These are phyloP conservation scores for Exobasidium cylindrosporum DNA, from an alignment of 1,284 basidiomycete species.

Conservation along the genomic window DNA sequence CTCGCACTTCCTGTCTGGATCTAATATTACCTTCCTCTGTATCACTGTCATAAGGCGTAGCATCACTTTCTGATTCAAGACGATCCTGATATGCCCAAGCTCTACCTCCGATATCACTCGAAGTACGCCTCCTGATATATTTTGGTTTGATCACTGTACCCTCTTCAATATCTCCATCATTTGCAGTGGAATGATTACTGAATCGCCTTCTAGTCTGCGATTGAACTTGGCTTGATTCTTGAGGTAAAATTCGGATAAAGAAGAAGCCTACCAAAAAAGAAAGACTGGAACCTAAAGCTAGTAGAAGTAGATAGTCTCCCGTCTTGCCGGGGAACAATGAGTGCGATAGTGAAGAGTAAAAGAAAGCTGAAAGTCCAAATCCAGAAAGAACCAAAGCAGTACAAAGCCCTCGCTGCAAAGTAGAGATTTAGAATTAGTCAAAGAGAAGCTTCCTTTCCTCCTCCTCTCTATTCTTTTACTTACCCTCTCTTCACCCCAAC, in stretches of 20 bases:
- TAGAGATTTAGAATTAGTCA: conserved; percentile 17
- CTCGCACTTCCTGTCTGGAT: background rate
- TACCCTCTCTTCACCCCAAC: conserved; percentile 31
- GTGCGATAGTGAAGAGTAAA: conserved; percentile 70
- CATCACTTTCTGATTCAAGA: background rate
- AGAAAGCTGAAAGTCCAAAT: conserved; percentile 78
- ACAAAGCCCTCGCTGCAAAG: conserved; percentile 65
- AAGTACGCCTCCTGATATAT: conserved; percentile 26
- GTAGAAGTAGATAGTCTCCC: conserved; percentile 67
- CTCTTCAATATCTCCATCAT: background rate
- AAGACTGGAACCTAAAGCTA: conserved; percentile 68
- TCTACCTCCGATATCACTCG: conserved; percentile 36
- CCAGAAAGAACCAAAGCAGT: conserved; percentile 74
- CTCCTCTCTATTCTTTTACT: too few species aligned
- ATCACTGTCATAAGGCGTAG: background rate
- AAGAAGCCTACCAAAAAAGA: conserved; percentile 70
- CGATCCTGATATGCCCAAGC: conserved; percentile 22
- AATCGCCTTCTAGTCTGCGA: background rate
- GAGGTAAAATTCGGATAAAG: conserved; percentile 65
- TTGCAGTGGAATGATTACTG: background rate
- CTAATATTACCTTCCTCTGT: conserved; percentile 5
- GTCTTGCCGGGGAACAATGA: conserved; percentile 69
- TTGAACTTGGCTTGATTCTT: conserved; percentile 16
- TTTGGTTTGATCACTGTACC: background rate
- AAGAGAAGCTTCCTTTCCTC: too few species aligned